Evolutionary conservation across 2,329 filamentous ascomycete species (phyloP).

Genomic region (Penicillium sp.): DNA sequence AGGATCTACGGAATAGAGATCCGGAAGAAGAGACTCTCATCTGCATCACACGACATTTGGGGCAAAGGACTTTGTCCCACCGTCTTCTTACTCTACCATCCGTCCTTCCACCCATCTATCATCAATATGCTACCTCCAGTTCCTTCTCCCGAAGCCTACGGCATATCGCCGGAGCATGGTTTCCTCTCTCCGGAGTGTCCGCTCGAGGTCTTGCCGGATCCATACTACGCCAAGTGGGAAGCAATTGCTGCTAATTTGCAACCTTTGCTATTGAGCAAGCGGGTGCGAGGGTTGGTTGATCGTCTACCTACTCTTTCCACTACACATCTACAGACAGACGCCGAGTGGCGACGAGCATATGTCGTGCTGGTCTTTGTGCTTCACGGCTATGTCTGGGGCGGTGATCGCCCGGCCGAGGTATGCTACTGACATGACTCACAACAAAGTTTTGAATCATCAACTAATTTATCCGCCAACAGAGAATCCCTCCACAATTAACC

Average conservation of each 20-base stretch:
- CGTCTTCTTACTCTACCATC: neutral
- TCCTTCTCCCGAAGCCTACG: constrained; percentile 65
- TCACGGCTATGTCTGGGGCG: constrained; percentile 88
- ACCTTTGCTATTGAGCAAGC: constrained; percentile 75
- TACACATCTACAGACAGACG: constrained; percentile 70
- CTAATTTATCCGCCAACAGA: constrained; percentile 33
- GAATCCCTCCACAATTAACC: constrained; percentile 74
- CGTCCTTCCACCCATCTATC: neutral
- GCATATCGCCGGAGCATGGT: constrained; percentile 61
- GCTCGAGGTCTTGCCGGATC: constrained; percentile 72
- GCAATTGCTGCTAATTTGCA: constrained; percentile 79
- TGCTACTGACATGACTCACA: neutral
- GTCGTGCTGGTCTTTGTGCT: constrained; percentile 71
- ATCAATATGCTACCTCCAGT: constrained; percentile 44
- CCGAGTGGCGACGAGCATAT: constrained; percentile 89
- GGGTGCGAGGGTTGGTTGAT: constrained; percentile 74
- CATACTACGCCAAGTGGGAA: constrained; percentile 96
- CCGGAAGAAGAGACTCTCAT: neutral
- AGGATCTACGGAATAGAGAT: constrained; percentile 2
- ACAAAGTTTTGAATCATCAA: neutral
- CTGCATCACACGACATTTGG: neutral
- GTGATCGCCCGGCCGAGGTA: constrained; percentile 68
- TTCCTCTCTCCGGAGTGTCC: constrained; percentile 83
- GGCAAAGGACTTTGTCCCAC: neutral
- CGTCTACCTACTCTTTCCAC: constrained; percentile 79